Base-by-base conservation (phyloP, 805 yeast species). In the Dipodascopsis tothii region DNA sequence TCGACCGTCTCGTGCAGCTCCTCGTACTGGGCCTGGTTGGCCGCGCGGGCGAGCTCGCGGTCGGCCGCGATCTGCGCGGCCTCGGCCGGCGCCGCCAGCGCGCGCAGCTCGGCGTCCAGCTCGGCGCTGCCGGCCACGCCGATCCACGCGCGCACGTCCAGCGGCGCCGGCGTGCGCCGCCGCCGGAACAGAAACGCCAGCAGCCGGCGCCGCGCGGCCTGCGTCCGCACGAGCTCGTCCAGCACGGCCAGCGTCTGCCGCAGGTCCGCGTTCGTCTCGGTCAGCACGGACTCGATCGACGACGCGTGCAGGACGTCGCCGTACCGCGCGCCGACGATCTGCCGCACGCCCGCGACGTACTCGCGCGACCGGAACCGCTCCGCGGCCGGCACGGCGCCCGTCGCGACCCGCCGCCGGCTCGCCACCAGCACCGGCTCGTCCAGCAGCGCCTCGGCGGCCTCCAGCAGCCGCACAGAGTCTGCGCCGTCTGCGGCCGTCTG, bases 401-500 rank as follows among this genome's bases (percentile, higher is more conserved):
- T 37, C 32, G 41, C 38, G 6, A 37, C 20, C n/a, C 46, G 37
- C 4, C 43, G 41, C 7, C 49, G 40, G 16, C 25, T 20, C 5
- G 46, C 49, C 11, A 37, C 22, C 33, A 48, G 34, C 3, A 35
- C 25, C 2, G 52, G 46, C 17, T 47, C 44, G 11, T 49, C 41
- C 14, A 48, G 27, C 5, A 50, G 32, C 23, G 40, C 25, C 23
- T 50, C 52, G 25, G 44, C 54, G 28, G 43, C 42, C 21, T 46
- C 48, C 16, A 43, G 30, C 18, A 48, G 35, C 43, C 40, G 48
- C 21, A 53, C 48, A n/a, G 51, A 45, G 3, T 46, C 54, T n/a
- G 36, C 22, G 21, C 33, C 30, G 33, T 46, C 48, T 18, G 18
- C 35, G 11, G 35, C n/a, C 7, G 35, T 17, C 9, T 2, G 2